Evolutionary conservation across 441 rosid species (phyloP), one percentile per base, ranked within the genome.

Genomic region (Pelargonium citronellum): DNA sequence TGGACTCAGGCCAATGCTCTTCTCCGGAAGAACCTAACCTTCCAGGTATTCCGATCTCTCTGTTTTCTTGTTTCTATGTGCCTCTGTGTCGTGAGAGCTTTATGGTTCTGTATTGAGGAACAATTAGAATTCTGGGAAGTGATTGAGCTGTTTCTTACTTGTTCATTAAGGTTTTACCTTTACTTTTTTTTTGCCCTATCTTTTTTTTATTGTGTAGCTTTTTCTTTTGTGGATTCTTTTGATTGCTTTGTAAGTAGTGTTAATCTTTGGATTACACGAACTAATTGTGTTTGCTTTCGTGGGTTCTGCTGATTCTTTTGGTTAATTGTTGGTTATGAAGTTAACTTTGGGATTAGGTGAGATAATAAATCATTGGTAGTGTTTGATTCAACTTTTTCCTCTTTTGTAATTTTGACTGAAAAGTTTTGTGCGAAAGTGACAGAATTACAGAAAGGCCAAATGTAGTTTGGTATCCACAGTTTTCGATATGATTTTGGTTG

Each of bases 1-100:
- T 69, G 91, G 83, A 72, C 89, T 67, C 98, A 87, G 74, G 87
- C 96, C 63, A 83, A 87, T 72, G 98, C 98, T 74, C 78, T 93
- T 75, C 87, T 88, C 58, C 75, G 95, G 17, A 93, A 91, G 81
- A 93, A 89, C 83, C 75, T 89, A 83, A 93, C 89, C 43, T 91
- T 79, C 74, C 98, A 93, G 95, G 98, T 93, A 30, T 20, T 20
- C 11, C 57, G 67, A 12, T 65, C 22, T 69, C 41, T 47, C 11
- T 43, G 13, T 61, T 5, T 53, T 6, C 1, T 49, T 39, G 17
- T 13, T 13, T 49, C 13, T 44, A 12, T 39, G 34, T 22, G 44
- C 47, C 4, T 10, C 8, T 34, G 27, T 10, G 13, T 7, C 1
- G 34, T 41, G 6, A 10, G 11, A 16, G 55, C 5, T 46, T 46